Evolutionary conservation across 495 filamentous ascomycete species (phyloP), one percentile per base, ranked within the genome.

Genomic region (Aspergillus hancockii): DNA sequence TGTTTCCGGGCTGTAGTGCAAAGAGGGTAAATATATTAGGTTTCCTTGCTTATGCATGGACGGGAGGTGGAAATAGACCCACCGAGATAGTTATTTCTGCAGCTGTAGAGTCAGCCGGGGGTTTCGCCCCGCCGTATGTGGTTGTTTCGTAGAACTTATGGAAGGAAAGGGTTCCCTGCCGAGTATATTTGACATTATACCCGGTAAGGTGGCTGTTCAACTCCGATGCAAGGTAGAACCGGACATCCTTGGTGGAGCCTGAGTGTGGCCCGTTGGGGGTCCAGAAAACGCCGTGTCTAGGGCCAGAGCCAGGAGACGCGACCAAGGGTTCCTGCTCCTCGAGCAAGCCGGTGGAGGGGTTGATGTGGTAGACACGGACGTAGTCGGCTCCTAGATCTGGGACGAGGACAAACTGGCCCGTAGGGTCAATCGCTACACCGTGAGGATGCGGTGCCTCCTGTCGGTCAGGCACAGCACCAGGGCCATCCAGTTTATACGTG

Each of bases 301-400:
- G 88, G 0, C 88, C 88, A 30, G 79, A 79, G 2, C 82, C 85
- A n/a, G 79, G 65, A 16, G 62, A 75, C 21, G 49, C 56, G 5
- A 36, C 25, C 23, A 66, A 54, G 4, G 65, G 60, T 10, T 52
- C 46, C 9, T 47, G 49, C 2, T 58, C 52, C 14, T 58, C 36
- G 8, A 70, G 59, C 13, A 23, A 25, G 12, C 64, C 66, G 21
- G 70, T 69, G 0, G 22, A 32, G 0, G 59, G 45, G 58, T 83
- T 66, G 58, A 85, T 77, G 40, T 57, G 57, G 67, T 82, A 89
- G 55, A 89, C 66, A 30, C 83, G 84, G 50, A 89, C 63, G 30
- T 84, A 64, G 62, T 90, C 88, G 25, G 84, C 77, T 32, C 87
- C 87, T 16, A 90, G 72, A 55, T 90, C 88, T 4, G 88, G 87